Conservation (phyloP, 2,329 filamentous ascomycete genomes). For the Iodosphaeria phyllophila region DNA sequence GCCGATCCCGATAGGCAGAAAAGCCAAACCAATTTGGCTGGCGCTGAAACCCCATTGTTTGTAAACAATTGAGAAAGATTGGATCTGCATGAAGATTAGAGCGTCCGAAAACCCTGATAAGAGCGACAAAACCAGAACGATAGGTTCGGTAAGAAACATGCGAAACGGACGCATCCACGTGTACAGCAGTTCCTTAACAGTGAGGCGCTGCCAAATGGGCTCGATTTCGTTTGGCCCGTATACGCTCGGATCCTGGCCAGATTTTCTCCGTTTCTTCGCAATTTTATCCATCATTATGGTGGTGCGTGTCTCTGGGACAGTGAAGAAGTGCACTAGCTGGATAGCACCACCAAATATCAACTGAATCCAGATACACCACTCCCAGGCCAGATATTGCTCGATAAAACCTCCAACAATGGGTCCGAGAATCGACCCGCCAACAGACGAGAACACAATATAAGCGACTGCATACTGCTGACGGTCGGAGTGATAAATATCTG, state of each 20-base stretch:
- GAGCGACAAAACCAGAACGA: constrained; percentile 40
- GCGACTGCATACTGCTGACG: constrained; percentile 59
- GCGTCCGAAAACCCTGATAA: constrained; percentile 46
- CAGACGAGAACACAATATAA: constrained; percentile 62
- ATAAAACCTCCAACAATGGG: constrained; percentile 66
- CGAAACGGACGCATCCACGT: constrained; percentile 43
- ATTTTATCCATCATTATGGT: constrained; percentile 65
- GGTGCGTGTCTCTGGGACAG: constrained; percentile 61
- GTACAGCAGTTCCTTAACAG: constrained; percentile 20
- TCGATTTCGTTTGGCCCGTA: constrained; percentile 58
- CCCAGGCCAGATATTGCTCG: constrained; percentile 48
- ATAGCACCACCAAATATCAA: constrained; percentile 58
- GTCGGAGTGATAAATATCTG: constrained; percentile 54
- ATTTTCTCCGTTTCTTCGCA: constrained; percentile 53
- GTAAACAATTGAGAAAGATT: constrained; percentile 41
- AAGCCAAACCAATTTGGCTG: constrained; percentile 13
- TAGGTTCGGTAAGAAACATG: constrained; percentile 47
- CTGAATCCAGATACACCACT: constrained; percentile 62
- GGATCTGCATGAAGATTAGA: constrained; percentile 48
- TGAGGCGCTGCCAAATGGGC: constrained; percentile 15
- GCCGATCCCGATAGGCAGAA: constrained; percentile 30
- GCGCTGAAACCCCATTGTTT: constrained; percentile 38
- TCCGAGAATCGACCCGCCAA: constrained; percentile 58
- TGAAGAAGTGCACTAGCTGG: constrained; percentile 45
- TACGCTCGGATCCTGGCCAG: constrained; percentile 38